These are phyloP conservation scores for Candida odintsovae DNA, from an alignment of 805 yeast species.

Conservation along the genomic window DNA sequence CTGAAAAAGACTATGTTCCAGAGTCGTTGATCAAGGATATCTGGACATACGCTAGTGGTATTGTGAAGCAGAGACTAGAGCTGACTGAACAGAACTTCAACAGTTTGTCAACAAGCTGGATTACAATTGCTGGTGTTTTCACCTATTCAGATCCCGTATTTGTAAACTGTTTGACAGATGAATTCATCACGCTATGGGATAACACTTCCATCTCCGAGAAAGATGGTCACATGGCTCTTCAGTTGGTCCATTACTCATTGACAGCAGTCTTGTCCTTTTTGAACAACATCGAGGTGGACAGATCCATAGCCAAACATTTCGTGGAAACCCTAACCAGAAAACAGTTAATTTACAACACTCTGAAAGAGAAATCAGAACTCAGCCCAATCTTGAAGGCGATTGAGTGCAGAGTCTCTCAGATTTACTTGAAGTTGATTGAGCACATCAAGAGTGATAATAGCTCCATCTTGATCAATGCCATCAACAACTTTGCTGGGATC, in stretches of 20 bases:
- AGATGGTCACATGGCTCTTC: conserved; percentile 34
- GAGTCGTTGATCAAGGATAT: conserved; percentile 38
- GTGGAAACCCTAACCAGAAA: conserved; percentile 26
- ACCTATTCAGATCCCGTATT: conserved; percentile 48
- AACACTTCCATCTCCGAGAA: conserved; percentile 41
- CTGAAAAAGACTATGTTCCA: conserved; percentile 38
- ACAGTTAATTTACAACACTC: conserved; percentile 8
- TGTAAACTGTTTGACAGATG: conserved; percentile 50
- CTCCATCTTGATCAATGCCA: conserved; percentile 30
- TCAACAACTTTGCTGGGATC: conserved; percentile 38
- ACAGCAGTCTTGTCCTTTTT: conserved; percentile 51
- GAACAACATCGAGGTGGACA: conserved; percentile 33
- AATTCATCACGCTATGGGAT: conserved; percentile 60
- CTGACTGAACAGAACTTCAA: conserved; percentile 28
- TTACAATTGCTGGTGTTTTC: conserved; percentile 56
- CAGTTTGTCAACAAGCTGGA: conserved; percentile 50
- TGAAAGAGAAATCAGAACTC: conserved; percentile 5
- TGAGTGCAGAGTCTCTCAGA: conserved; percentile 39
- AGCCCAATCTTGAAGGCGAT: conserved; percentile 23
- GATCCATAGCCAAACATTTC: conserved; percentile 43
- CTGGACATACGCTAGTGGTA: conserved; percentile 34
- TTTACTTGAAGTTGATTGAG: conserved; percentile 32
- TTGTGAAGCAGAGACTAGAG: conserved; percentile 30
- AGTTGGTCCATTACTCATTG: conserved; percentile 53
- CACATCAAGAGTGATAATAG: conserved; percentile 19